Evolutionary conservation across 345 rosid species (phyloP), one percentile per base, ranked within the genome.

Genomic region (Citrus australasica): DNA sequence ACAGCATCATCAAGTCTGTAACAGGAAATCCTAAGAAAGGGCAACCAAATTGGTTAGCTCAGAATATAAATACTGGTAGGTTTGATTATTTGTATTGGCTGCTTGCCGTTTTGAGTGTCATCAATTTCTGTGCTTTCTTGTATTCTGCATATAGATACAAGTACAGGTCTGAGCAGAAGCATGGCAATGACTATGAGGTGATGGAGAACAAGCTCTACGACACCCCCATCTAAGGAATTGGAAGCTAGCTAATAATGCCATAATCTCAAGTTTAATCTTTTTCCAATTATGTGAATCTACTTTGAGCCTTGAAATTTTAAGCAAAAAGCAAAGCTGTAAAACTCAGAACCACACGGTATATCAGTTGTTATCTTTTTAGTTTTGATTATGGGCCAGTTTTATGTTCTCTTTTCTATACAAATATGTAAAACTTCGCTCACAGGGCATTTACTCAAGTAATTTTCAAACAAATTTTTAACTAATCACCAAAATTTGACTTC

Each of bases 41-140:
- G 53, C 71, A 75, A 37, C 84, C 76, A 6, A 90, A 97, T 28
- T 95, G 98, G 98, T 77, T 95, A 24, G 90, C 95, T 14, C 95
- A 90, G 87, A 95, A 95, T 70, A 87, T 95, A 78, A 95, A 95
- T 75, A 87, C 89, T 0, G 98, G 97, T 2, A 88, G 85, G 83
- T 95, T 95, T 19, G 97, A 95, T 74, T 88, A 87, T 76, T 87
- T 93, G 67, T 95, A 93, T 84, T 90, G 98, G 97, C 78, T 93
- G 83, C 93, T 95, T 35, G 62, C 91, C 6, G 80, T 87, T 81
- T 76, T 95, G 27, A 86, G 97, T 79, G 76, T 84, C 46, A 81
- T 95, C 78, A 95, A 95, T 67, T 95, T 92, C 85, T 81, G 83
- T 67, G 82, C 71, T 16, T 95, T 93, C 83, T 82, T 93, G 55